These are phyloP conservation scores for Aureobasidium sp. DNA, from an alignment of 2,329 filamentous ascomycete species.

Conservation along the genomic window DNA sequence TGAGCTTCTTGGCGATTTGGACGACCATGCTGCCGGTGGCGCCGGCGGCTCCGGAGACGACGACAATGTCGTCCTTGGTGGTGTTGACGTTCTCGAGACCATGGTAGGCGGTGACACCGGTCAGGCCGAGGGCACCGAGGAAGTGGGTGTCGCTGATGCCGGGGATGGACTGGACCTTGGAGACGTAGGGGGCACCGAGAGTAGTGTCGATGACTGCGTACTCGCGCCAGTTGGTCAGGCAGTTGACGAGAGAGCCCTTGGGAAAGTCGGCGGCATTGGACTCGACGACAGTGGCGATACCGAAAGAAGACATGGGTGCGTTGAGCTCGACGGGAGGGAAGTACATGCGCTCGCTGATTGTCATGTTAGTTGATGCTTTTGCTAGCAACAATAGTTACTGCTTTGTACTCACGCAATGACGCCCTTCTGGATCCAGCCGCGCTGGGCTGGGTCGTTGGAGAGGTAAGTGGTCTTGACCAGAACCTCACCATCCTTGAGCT, in stretches of 20 bases:
- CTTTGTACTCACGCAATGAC: slow-evolving; percentile 16
- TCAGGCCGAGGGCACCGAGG: slow-evolving; percentile 38
- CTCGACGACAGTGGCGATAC: slow-evolving; percentile 32
- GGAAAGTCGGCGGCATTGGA: slow-evolving; percentile 26
- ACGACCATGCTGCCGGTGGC: slow-evolving; percentile 43
- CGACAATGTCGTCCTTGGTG: slow-evolving; percentile 36
- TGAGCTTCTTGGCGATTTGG: slow-evolving; percentile 45
- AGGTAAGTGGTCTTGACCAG: slow-evolving; percentile 41
- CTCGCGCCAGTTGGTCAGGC: slow-evolving; percentile 33
- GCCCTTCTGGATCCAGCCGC: slow-evolving; percentile 40
- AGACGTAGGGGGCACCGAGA: slow-evolving; percentile 24
- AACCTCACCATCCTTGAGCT: slow-evolving; percentile 33
- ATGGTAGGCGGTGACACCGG: slow-evolving; percentile 41
- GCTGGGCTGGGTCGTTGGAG: slow-evolving; percentile 47
- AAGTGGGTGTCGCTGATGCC: slow-evolving; percentile 37
- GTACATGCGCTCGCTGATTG: slow-evolving; percentile 36
- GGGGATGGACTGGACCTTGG: slow-evolving; percentile 21
- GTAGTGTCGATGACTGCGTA: slow-evolving; percentile 30
- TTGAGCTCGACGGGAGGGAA: slow-evolving; percentile 36
- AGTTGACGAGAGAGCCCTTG: slow-evolving; percentile 31
- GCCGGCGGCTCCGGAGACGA: slow-evolving; percentile 42
- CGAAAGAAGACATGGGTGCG: slow-evolving; percentile 31
- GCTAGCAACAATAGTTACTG: background rate
- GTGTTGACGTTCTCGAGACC: slow-evolving; percentile 35
- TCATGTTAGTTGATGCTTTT: background rate